These are phyloP conservation scores for Vitis rupestris DNA, from an alignment of 164 flowering plant species.

Conservation along the genomic window DNA sequence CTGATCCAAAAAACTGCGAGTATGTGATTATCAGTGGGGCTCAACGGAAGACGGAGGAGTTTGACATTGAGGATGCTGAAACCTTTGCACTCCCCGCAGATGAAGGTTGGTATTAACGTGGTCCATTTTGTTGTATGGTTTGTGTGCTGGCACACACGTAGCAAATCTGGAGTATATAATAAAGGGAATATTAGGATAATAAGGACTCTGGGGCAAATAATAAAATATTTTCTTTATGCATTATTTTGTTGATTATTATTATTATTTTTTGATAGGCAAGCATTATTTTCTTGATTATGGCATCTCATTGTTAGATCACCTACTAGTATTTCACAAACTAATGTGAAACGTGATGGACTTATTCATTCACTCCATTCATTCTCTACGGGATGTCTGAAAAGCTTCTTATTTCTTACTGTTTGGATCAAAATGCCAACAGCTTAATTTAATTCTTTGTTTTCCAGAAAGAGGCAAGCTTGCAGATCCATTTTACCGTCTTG, in stretches of 20 bases:
- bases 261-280: too few relatives aligned
- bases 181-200: neutral
- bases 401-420: too few relatives aligned
- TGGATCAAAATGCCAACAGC: neutral
- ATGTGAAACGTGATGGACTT: neutral
- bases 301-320: too few relatives aligned
- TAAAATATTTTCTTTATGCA: too few relatives aligned
- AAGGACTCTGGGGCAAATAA: too few relatives aligned
- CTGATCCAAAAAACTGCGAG: slow-evolving; percentile 91
- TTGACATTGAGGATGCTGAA: slow-evolving; percentile 93
- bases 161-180: neutral
- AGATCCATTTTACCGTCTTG: slow-evolving; percentile 98
- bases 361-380: too few relatives aligned
- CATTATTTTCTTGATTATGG: too few relatives aligned
- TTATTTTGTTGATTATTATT: too few relatives aligned
- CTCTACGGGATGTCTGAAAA: neutral
- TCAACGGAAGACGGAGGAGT: slow-evolving; percentile 74
- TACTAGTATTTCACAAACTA: too few relatives aligned
- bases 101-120: slow-evolving; percentile 53
- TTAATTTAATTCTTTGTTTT: slow-evolving; percentile 8
- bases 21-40: slow-evolving; percentile 91
- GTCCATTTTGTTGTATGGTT: neutral
- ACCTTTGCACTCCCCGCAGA: slow-evolving; percentile 81
- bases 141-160: neutral
- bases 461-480: slow-evolving; percentile 84